Conservation (phyloP, 495 filamentous ascomycete genomes). For the Lepraria neglecta region DNA sequence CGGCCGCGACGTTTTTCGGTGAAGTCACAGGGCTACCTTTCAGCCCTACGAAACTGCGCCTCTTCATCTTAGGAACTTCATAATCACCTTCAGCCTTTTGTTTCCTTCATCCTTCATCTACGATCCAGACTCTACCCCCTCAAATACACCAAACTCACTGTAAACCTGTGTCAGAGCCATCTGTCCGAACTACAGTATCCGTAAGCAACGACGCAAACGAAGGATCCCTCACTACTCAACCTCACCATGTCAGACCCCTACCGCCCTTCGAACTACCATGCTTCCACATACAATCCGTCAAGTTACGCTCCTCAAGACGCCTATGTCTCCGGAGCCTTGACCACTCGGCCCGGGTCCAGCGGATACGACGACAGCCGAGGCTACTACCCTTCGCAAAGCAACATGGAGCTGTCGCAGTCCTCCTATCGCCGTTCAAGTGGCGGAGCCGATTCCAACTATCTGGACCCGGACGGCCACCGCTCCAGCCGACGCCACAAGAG, state of each 20-base stretch:
- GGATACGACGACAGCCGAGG: conserved; percentile 9
- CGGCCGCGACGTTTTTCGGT: conserved; percentile 8
- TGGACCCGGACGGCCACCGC: conserved; percentile 10
- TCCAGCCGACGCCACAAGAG: conserved; percentile 5
- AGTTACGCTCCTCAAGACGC: conserved; percentile 12
- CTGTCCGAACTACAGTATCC: background rate
- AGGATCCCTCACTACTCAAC: background rate
- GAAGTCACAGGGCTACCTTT: background rate
- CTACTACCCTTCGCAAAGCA: conserved; percentile 23
- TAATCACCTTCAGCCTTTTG: background rate
- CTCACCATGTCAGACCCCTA: conserved; percentile 16
- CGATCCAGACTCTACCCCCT: background rate
- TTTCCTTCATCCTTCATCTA: background rate
- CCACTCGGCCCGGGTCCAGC: conserved; percentile 17
- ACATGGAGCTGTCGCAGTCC: conserved; percentile 17
- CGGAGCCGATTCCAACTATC: conserved; percentile 7
- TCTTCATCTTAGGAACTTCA: background rate
- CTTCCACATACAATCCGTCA: conserved; percentile 16
- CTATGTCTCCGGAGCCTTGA: conserved; percentile 20
- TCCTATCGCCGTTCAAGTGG: conserved; percentile 5
- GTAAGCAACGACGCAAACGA: too few relatives aligned
- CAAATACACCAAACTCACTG: background rate
- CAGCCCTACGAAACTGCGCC: conserved; percentile 14
- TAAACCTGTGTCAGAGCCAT: background rate
- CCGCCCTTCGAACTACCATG: conserved; percentile 17